Conservation (phyloP, 768 basidiomycete genomes). For the Pleurotus tuber-regium region DNA sequence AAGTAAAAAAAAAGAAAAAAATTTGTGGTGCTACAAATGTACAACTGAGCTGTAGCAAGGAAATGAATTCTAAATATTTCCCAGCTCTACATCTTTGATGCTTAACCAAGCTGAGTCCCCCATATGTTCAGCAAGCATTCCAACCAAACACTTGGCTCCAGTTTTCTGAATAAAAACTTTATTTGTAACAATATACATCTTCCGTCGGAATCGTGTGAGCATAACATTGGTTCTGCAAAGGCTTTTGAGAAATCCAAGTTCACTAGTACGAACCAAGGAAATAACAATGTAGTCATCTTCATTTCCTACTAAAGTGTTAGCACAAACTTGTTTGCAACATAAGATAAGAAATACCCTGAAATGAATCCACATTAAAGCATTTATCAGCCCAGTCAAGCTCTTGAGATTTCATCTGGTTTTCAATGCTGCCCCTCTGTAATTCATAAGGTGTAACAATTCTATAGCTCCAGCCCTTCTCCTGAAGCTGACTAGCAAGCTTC, state of each 20-base stretch:
- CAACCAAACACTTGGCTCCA: conserved; percentile 48
- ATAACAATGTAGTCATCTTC: conserved; percentile 79
- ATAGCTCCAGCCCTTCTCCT: conserved; percentile 46
- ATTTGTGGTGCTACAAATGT: too few relatives aligned
- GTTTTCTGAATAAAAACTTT: conserved; percentile 54
- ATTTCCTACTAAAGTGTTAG: conserved; percentile 52
- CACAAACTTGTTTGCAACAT: conserved; percentile 9
- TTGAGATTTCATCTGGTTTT: conserved; percentile 47
- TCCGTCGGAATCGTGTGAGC: conserved; percentile 76
- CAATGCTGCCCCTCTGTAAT: conserved; percentile 60
- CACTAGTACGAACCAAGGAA: conserved; percentile 58
- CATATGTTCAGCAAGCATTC: conserved; percentile 35
- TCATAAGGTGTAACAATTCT: conserved; percentile 83
- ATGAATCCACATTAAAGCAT: conserved; percentile 84
- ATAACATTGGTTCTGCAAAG: conserved; percentile 80
- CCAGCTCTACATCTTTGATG: conserved; percentile 36
- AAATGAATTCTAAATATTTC: conserved; percentile 24
- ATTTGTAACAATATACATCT: conserved; percentile 74
- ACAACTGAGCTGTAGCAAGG: too few relatives aligned
- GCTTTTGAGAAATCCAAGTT: conserved; percentile 66
- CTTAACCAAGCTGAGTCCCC: conserved; percentile 38
- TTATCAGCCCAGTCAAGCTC: conserved; percentile 63
- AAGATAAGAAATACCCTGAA: conserved; percentile 56
- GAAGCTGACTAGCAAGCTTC: conserved; percentile 54
- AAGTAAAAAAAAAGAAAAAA: too few relatives aligned